Base-by-base conservation (phyloP, 306 rosid species). In the Alnus glutinosa region DNA sequence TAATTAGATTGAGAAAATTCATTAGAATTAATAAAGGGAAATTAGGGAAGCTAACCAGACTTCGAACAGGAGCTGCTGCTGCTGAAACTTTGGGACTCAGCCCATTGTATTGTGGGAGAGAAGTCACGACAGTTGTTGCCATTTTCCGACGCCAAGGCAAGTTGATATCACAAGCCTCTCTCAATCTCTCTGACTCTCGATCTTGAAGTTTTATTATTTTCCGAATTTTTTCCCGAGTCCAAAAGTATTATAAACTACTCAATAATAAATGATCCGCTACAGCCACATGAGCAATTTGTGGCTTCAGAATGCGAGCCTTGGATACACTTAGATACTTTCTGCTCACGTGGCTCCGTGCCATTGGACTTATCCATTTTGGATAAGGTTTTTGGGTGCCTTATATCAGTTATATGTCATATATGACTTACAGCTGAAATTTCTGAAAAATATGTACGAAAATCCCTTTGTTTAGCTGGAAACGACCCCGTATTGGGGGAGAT, bases 41-140 rank as follows among this genome's bases (percentile, higher is more conserved):
- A 73, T 37, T 47, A 28, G 3, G 15, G 28, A 18, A 2, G 75
- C 83, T 71, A 4, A 91, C 99, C 96, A 92, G 55, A 86, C 82
- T 87, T 13, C 83, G 86, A 28, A 81, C 87, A 28, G 97, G 90
- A 68, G 94, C 76, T 16, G 81, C 52, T 16, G 81, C 52, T 42
- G 52, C 44, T 14, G 91, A 81, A 79, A 87, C 34, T 52, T 84
- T 75, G 84, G 99, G 78, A 81, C 87, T 88, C 44, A 95, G 89
- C 42, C 98, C 97, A 86, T 1, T 88, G 89, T 91, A 91, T 19
- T 93, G 99, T 37, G 98, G 97, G 80, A 95, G 81, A 62, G 93
- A 85, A 50, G 92, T 86, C 75, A 87, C 88, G 78, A 89, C 80
- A 2, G 96, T 77, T 32, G 91, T 74, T 64, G 99, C 97, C 99